These are phyloP conservation scores for Rhizophora apiculata DNA, from an alignment of 345 rosid genomes.

Conservation along the genomic window DNA sequence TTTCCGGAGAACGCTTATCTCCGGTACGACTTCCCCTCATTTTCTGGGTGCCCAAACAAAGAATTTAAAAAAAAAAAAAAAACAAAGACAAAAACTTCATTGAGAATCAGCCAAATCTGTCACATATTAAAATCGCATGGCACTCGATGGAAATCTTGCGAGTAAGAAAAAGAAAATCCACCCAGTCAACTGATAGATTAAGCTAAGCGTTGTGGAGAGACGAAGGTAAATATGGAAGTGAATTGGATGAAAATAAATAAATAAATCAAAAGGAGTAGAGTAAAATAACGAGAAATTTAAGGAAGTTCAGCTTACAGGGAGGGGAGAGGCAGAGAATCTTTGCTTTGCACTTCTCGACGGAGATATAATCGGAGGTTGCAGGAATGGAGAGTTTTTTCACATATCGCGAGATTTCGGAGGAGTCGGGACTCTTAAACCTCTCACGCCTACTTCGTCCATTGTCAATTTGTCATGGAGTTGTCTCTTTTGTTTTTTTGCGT, in stretches of 20 bases:
- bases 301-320: slow-evolving; percentile 21
- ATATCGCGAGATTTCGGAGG: slow-evolving; percentile 50
- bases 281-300: slow-evolving; percentile 37
- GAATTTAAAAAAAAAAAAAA: no score
- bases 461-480: slow-evolving; percentile 17
- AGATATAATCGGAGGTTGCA: slow-evolving; percentile 42
- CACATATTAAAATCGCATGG: background rate
- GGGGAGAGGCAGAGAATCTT: slow-evolving; percentile 26
- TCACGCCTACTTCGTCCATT: no score
- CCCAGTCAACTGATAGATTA: background rate
- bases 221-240: no score
- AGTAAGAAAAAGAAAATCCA: background rate
- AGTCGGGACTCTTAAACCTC: no score
- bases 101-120: background rate
- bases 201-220: no score
- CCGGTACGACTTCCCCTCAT: background rate
- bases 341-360: slow-evolving; percentile 35
- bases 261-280: background rate
- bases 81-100: no score
- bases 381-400: slow-evolving; percentile 16
- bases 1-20: background rate
- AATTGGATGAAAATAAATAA: background rate
- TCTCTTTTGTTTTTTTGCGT: background rate
- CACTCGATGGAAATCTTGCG: background rate
- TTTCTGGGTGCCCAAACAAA: slow-evolving; percentile 32